These are phyloP conservation scores for Trichoderma koningii DNA, from an alignment of 2,329 filamentous ascomycete genomes.

Conservation along the genomic window DNA sequence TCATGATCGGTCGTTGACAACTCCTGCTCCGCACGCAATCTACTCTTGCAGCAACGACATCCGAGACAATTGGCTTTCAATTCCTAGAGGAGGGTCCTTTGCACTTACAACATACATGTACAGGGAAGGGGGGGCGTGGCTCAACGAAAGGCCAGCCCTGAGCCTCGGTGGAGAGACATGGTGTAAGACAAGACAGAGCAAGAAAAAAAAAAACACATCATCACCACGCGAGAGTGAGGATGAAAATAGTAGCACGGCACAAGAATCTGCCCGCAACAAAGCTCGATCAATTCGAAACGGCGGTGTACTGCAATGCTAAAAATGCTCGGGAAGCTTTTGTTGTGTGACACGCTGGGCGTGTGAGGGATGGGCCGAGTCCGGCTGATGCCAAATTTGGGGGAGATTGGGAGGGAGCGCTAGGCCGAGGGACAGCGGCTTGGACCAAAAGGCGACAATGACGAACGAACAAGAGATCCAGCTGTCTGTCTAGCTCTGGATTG, in stretches of 20 bases:
- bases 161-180: background rate
- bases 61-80: background rate
- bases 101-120: background rate
- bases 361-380: conserved; percentile 20
- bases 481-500: background rate
- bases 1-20: conserved; percentile 18
- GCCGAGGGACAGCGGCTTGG: conserved; percentile 9
- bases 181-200: no score
- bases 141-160: background rate
- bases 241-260: conserved; percentile 18
- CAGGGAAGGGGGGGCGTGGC: background rate
- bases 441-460: conserved; percentile 6
- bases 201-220: no score
- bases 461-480: background rate
- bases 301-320: conserved; percentile 7
- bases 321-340: background rate
- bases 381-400: conserved; percentile 17
- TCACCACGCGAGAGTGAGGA: background rate
- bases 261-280: conserved; percentile 15
- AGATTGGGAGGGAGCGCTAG: conserved; percentile 20
- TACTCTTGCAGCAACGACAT: conserved; percentile 16
- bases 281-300: conserved; percentile 25
- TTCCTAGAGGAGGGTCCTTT: background rate
- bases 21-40: conserved; percentile 19
- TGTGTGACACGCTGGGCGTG: background rate